A percentile compares a stretch with the other conserved stretches of the same genome.
These are phyloP conservation scores for Galium porrigens DNA, from an alignment of 305 asterid genomes.

Conservation along the genomic window DNA sequence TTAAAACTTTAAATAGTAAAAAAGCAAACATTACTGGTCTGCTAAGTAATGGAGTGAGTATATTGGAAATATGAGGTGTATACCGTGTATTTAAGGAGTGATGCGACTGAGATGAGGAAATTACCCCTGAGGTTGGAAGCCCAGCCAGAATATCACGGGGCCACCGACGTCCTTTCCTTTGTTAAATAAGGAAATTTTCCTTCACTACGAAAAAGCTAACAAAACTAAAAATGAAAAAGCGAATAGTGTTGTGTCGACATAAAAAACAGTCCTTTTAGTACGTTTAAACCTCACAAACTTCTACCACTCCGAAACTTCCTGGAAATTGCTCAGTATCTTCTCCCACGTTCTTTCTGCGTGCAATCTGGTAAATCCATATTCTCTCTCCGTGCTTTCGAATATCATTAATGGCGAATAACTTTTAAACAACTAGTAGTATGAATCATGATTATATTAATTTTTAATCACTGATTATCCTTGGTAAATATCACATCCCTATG, in stretches of 20 bases:
- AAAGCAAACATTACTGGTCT: too few species aligned
- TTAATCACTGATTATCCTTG: background rate
- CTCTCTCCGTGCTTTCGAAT: background rate
- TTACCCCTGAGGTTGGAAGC: background rate
- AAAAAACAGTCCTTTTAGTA: background rate
- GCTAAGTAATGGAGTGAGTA: background rate
- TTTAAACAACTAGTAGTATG: background rate
- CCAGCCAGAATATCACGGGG: background rate
- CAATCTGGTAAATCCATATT: background rate
- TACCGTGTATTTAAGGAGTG: too few species aligned
- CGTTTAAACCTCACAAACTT: slow-evolving; percentile 2
- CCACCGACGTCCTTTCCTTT: slow-evolving; percentile 1
- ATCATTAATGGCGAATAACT: background rate
- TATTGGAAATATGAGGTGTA: background rate
- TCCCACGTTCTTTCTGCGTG: background rate
- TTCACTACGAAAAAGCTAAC: too few species aligned
- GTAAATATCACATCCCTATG: background rate
- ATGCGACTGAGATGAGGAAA: background rate
- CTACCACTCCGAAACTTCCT: background rate
- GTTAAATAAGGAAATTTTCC: background rate
- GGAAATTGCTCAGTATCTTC: slow-evolving; percentile 3
- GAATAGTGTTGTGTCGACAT: background rate
- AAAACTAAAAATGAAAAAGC: background rate
- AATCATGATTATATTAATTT: background rate
- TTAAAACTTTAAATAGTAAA: too few species aligned